Base-by-base conservation (phyloP, 169 alveolate species). In the Babesia bovis region DNA sequence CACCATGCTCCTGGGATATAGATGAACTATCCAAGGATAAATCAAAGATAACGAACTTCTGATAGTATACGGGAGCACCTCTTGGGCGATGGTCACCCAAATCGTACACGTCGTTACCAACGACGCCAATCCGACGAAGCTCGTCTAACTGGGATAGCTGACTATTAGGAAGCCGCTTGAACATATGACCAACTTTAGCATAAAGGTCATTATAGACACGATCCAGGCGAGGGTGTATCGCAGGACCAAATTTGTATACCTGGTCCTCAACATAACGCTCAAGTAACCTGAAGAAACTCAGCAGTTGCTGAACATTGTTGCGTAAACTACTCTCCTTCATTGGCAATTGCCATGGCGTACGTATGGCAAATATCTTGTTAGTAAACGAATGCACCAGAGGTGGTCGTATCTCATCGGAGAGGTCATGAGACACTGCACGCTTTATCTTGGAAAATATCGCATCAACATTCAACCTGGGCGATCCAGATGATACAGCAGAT, bases 321-420 rank as follows among this genome's bases (percentile, higher is more conserved):
- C 87, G 70, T 68, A 76, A 82, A 52, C 83, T 73, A 36, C 75
- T 82, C 44, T 66, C 89, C 82, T 88, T 88, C 58, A 74, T 88
- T 12, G 89, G 91, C 32, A 83, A 70, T 49, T 83, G 83, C 93
- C 93, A 88, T 21, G 93, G 93, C 33, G 89, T 82, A 47, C 90
- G 83, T 77, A 88, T 88, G 42, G 84, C 91, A 51, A 88, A 74
- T 50, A 88, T 38, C 42, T 84, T 84, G 70, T 58, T 55, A 23
- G 66, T 38, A 35, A 79, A 57, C 23, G 66, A 52, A 25, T 79
- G 87, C 21, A 79, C 19, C 40, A 79, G 61, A 0, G 87, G 87
- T 0, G 87, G 82, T 21, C 49, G 66, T 4, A 67, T 51, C 3
- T 67, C 78, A 41, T 56, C 44, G 32, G 78, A 44, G 4, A 52